Conservation (phyloP, 176 grass and related monocot species). For the Leersia perrieri region DNA sequence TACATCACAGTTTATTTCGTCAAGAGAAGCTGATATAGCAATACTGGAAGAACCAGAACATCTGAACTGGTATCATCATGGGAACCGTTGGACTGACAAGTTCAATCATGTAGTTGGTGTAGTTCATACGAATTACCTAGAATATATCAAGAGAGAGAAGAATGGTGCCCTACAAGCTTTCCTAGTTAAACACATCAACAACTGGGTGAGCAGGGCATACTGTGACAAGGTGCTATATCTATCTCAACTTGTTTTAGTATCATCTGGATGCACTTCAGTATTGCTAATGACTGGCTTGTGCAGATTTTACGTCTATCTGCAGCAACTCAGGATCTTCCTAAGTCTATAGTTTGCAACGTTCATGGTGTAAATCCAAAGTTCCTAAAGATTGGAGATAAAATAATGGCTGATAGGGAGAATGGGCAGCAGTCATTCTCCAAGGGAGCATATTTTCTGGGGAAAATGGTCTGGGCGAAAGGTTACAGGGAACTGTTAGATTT, state of each 20-base stretch:
- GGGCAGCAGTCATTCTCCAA: slow-evolving; percentile 59
- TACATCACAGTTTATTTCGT: slow-evolving; percentile 69
- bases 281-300: slow-evolving; percentile 11
- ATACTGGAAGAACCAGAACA: slow-evolving; percentile 88
- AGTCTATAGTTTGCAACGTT: slow-evolving; percentile 78
- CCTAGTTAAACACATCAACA: slow-evolving; percentile 88
- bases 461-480: slow-evolving; percentile 92
- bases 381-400: slow-evolving; percentile 60
- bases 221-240: slow-evolving; percentile 64
- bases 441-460: slow-evolving; percentile 80
- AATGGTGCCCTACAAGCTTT: slow-evolving; percentile 73
- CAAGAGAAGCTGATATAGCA: slow-evolving; percentile 81
- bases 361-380: slow-evolving; percentile 80
- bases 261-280: not conserved
- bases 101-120: slow-evolving; percentile 91
- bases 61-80: slow-evolving; percentile 97
- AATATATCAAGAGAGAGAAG: slow-evolving; percentile 91
- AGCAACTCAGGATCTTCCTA: slow-evolving; percentile 70
- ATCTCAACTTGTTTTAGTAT: not conserved
- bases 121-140: slow-evolving; percentile 92
- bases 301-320: slow-evolving; percentile 75
- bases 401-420: slow-evolving; percentile 42
- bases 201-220: slow-evolving; percentile 79
- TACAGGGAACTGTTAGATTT: slow-evolving; percentile 77
- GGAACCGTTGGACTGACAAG: slow-evolving; percentile 79